Base-by-base conservation (phyloP, 140 eudicot species). In the Ambrosia hybrid region DNA sequence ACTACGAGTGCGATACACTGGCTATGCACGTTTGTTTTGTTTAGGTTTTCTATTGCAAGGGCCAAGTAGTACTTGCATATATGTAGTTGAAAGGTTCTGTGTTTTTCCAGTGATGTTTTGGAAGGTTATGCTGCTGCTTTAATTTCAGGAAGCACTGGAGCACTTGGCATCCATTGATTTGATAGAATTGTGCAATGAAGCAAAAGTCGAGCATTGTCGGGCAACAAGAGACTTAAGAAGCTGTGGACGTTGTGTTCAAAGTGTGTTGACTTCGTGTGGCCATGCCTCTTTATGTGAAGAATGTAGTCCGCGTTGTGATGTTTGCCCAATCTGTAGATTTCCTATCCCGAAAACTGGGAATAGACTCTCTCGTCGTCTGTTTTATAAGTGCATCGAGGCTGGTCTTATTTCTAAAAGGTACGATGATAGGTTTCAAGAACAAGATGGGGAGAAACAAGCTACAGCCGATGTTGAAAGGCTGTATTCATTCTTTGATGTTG, bases 241-340 rank as follows among this genome's bases (percentile, higher is more conserved):
- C 76, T 93, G 99, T 65, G 96, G 99, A 21, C 91, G 97, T 26
- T 75, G 65, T 48, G 99, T 93, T 51, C 87, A 88, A 57, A 84
- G 88, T 37, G 94, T 93, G 46, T 78, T 93, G 81, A 81, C 6
- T 36, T 82, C 96, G 5, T 93, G 99, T 65, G 94, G 97, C 4
- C 99, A 93, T 73, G 97, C 99, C n/a, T 89, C 99, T 53, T 80
- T 93, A 74, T 93, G 99, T 68, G 91, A 87, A 57, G 99, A 90
- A 76, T 93, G 99, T 60, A 80, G 94, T 76, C 99, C 88, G 73
- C 84, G 99, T 11, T 85, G 91, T 84, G 99, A 93, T 75, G 82
- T 71, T 64, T 93, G 99, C 77, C 99, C 99, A 11, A 84, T 94
- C 1, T 94, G 99, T 73, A 79, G 99, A 80, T 67, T 69, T 67